These are phyloP conservation scores for Starmerella kuoi DNA, from an alignment of 805 yeast species.

Conservation along the genomic window DNA sequence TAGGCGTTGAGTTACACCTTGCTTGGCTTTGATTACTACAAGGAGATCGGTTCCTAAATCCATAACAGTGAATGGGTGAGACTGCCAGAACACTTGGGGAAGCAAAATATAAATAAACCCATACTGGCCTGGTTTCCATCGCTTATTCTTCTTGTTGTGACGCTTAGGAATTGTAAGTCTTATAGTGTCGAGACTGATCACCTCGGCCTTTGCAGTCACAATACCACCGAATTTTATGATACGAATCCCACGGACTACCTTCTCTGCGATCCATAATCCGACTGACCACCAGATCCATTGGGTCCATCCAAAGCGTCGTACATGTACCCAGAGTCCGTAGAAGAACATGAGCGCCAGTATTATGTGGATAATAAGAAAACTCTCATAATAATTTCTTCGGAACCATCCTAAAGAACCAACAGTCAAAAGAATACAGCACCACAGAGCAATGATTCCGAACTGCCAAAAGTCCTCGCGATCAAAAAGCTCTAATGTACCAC, in stretches of 20 bases:
- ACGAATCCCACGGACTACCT: not conserved
- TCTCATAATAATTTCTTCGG: conserved; percentile 8
- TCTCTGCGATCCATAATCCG: conserved; percentile 2
- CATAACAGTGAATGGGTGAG: conserved; percentile 55
- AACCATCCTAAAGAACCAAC: conserved; percentile 5
- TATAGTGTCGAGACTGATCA: conserved; percentile 1
- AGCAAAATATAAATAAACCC: conserved; percentile 27
- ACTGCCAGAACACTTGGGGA: conserved; percentile 47
- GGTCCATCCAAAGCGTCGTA: conserved; percentile 8
- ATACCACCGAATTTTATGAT: conserved; percentile 4
- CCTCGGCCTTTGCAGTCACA: conserved; percentile 3
- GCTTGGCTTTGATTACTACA: conserved; percentile 9
- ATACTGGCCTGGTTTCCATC: conserved; percentile 9
- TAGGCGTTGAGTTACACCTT: conserved; percentile 1
- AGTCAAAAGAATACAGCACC: not conserved
- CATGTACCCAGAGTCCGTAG: conserved; percentile 8
- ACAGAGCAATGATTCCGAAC: conserved; percentile 1
- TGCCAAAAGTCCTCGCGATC: conserved; percentile 4
- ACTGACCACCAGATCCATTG: conserved; percentile 5
- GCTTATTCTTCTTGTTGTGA: not conserved
- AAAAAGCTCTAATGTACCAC: not conserved
- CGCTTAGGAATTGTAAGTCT: conserved; percentile 8
- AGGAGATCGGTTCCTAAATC: conserved; percentile 1
- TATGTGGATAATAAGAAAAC: conserved; percentile 6
- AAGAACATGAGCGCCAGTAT: conserved; percentile 2